Evolutionary conservation across 2,329 filamentous ascomycete species (phyloP).

Genomic region (Xylariaceae sp.): DNA sequence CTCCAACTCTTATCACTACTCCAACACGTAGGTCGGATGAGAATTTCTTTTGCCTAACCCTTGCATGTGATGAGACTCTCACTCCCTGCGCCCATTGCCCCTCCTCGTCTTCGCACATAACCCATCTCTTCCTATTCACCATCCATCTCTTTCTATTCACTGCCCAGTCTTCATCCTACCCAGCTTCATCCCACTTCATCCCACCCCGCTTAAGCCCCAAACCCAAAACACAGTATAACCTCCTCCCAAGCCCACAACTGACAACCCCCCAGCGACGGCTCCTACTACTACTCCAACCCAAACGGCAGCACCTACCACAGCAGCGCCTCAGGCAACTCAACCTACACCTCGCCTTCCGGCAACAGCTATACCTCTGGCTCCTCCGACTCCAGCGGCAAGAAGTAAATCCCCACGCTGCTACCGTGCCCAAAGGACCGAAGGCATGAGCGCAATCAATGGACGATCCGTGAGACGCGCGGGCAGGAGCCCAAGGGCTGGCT

Average conservation of each 20-base stretch:
- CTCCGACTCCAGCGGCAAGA: conserved; percentile 2
- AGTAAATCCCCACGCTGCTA: neutral
- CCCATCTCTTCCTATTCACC: no score
- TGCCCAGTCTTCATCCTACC: neutral
- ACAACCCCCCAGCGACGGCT: conserved; percentile 49
- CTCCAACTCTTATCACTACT: conserved; percentile 65
- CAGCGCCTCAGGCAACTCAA: conserved; percentile 54
- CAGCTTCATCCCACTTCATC: neutral
- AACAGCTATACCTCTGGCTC: conserved; percentile 7
- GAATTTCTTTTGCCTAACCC: neutral
- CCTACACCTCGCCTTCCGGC: conserved; percentile 58
- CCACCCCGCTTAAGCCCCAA: neutral
- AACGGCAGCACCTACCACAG: conserved; percentile 70
- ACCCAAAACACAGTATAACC: neutral
- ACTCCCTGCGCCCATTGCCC: no score
- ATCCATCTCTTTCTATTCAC: neutral
- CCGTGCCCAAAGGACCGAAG: no score
- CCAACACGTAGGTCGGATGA: conserved; percentile 50
- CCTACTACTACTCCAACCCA: conserved; percentile 72
- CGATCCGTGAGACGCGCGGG: no score
- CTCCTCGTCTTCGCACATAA: no score
- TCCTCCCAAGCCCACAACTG: neutral
- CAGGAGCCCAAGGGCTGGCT: no score
- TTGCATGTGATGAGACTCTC: neutral
- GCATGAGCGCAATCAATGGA: no score